These are phyloP conservation scores for Arctium lappa DNA, from an alignment of 129 eudicot species.

Conservation along the genomic window DNA sequence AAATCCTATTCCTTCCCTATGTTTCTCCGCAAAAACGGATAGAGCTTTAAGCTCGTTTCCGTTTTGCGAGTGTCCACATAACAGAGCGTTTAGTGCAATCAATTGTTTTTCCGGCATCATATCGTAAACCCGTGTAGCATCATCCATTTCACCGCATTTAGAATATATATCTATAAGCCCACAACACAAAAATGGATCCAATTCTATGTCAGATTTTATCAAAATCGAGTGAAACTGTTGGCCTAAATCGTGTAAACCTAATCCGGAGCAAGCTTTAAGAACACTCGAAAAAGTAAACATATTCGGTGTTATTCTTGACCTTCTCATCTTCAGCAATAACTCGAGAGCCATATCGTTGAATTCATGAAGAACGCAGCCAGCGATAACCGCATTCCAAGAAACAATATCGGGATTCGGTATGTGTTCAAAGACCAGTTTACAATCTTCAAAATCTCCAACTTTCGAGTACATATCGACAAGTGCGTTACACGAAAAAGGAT, in stretches of 20 bases:
- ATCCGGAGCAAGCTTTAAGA: slow-evolving; percentile 84
- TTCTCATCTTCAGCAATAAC: slow-evolving; percentile 54
- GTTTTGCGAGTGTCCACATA: slow-evolving; percentile 60
- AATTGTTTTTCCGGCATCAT: slow-evolving; percentile 60
- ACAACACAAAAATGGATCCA: slow-evolving; percentile 59
- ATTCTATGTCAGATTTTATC: slow-evolving; percentile 51
- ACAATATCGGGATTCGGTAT: slow-evolving; percentile 63
- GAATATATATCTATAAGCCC: slow-evolving; percentile 82
- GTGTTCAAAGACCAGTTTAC: slow-evolving; percentile 47
- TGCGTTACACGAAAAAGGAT: slow-evolving; percentile 74
- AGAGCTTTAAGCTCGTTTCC: slow-evolving; percentile 46
- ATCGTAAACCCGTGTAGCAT: slow-evolving; percentile 52
- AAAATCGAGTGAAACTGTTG: slow-evolving; percentile 61
- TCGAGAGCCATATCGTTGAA: slow-evolving; percentile 46
- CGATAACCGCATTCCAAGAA: slow-evolving; percentile 90
- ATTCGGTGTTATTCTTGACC: slow-evolving; percentile 53
- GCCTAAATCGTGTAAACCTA: slow-evolving; percentile 54
- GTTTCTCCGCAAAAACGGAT: slow-evolving; percentile 41
- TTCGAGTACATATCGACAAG: slow-evolving; percentile 93
- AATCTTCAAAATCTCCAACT: slow-evolving; percentile 55
- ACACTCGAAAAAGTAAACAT: slow-evolving; percentile 77
- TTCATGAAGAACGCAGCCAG: slow-evolving; percentile 80
- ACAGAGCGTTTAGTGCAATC: slow-evolving; percentile 59
- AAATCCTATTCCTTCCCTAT: slow-evolving; percentile 37
- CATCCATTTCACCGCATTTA: slow-evolving; percentile 56